Base-by-base conservation (phyloP, 208 protist species). In the Crithidia acanthocephali region DNA sequence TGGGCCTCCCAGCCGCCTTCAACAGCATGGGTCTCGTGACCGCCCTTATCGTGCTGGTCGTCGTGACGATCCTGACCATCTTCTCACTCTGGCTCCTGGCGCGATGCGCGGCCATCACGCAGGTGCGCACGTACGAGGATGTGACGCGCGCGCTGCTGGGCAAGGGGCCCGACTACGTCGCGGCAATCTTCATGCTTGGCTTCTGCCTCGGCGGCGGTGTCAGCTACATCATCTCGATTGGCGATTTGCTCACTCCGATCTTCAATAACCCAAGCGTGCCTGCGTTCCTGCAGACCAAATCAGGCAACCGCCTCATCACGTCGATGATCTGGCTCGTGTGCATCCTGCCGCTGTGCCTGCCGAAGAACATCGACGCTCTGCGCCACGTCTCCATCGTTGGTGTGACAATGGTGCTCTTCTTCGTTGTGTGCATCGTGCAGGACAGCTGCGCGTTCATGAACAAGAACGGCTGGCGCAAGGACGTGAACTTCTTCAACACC, bases 311-410 rank as follows among this genome's bases (percentile, higher is more conserved):
- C n/a, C 62, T 90, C 27, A 63, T 93, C 22, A 82, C 72, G 18
- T 65, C 74, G 18, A 35, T 80, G 44, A 33, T 93, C 2, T 93
- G 82, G 85, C 56, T 88, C 0, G 60, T 85, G 22, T 77, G 71
- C 50, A 93, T 95, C 33, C 70, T 93, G 4, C 90, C 90, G 4
- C n/a, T 93, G 51, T 81, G 76, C 18, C 66, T 93, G 30, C 84
- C 76, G 6, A 80, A 84, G 61, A 44, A 83, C 22, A 86, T 95
- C 27, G 79, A 93, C 74, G 78, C 83, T 0, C 75, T 95, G 18
- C 85, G 90, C 13, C 83, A 89, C 61, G 65, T 70, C 28, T 92
- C 86, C 20, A 58, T 78, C 25, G 11, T 92, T 16, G 85, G 71
- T 32, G 80, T 93, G 25, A 45, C 50, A 10, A 84, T 86, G 48